Evolutionary conservation across 2,329 filamentous ascomycete genomes (phyloP), one percentile per base, ranked within the genome.

Genomic region (Neocucurbitaria cava): DNA sequence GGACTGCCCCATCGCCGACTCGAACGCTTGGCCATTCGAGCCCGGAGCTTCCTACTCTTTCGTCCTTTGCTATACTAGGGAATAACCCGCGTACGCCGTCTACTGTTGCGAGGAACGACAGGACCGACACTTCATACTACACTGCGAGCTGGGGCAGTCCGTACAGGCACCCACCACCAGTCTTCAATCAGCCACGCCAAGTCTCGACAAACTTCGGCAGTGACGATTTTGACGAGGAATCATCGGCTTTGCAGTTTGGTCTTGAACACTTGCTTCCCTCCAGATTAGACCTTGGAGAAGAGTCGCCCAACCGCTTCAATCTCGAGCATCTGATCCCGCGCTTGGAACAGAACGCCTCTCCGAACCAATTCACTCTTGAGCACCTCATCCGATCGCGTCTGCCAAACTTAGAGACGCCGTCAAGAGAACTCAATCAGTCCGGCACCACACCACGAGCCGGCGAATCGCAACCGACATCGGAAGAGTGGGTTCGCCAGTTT

Each of bases 101-200:
- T 36, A 74, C 69, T 6, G 69, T 64, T 52, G 68, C 67, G 21
- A 65, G 66, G 30, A 68, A 72, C 64, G 69, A 70, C 21, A 64
- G 66, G 62, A 77, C 78, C 40, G 80, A 82, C 59, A 82, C 79
- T 54, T 73, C 81, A 42, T 85, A 84, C 71, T 85, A 85, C 70
- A 95, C 91, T 42, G 89, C 92, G 44, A 93, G 89, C 73, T 96
- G 93, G 92, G 93, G 93, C 52, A 96, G 92, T 49, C 93, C 93
- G 20, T 96, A 96, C 77, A 88, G 90, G 50, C 83, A 83, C 58
- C 84, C 88, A 35, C 79, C 82, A 11, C 89, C 64, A 76, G 71
- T 58, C 15, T 72, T 71, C 61, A 68, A 71, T 54, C 58, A 58
- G 3, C 66, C 63, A 58, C 73, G 66, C 36, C 62, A 62, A 11